phyloP scores from a whole-genome alignment of 2,329 filamentous ascomycete species.

The Aspergillus japonicus region DNA sequence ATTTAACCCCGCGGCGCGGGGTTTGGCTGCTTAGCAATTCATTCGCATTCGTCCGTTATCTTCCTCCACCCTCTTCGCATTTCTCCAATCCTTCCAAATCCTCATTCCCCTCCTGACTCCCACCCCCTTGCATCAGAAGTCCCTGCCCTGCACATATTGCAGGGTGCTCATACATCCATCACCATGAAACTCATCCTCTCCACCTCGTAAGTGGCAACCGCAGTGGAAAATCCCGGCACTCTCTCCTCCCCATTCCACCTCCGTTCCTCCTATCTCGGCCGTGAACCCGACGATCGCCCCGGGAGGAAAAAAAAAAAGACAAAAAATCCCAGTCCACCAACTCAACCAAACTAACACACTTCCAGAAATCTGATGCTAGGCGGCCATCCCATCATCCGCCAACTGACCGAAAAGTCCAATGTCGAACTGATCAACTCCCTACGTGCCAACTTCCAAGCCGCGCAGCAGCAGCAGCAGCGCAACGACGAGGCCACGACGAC shows the following conservation, averaged over 20 bases:
- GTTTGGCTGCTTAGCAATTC: conserved; percentile 30
- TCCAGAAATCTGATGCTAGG: conserved; percentile 78
- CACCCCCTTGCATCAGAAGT: background rate
- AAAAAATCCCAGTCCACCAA: background rate
- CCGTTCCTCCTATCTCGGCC: background rate
- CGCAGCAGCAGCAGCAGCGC: conserved; percentile 60
- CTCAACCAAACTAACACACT: conserved; percentile 8
- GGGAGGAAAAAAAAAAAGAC: no score
- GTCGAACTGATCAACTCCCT: conserved; percentile 88
- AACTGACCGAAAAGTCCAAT: conserved; percentile 80
- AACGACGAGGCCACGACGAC: conserved; percentile 17
- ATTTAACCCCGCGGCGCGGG: conserved; percentile 19
- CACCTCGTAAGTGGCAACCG: conserved; percentile 65
- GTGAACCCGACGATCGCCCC: background rate
- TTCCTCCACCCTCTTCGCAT: conserved; percentile 7
- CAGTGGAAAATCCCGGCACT: background rate
- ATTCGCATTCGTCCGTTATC: background rate
- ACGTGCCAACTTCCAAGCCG: conserved; percentile 75
- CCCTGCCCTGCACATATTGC: background rate
- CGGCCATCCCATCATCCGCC: conserved; percentile 79
- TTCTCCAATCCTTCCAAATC: background rate
- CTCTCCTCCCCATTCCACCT: background rate
- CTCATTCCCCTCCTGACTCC: background rate
- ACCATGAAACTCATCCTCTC: conserved; percentile 82
- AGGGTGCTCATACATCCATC: background rate